A percentile compares a stretch with the other conserved stretches of the same genome.
Evolutionary conservation across 352 stramenopile species (phyloP).

Genomic region (Globisporangium okanoganense): DNA sequence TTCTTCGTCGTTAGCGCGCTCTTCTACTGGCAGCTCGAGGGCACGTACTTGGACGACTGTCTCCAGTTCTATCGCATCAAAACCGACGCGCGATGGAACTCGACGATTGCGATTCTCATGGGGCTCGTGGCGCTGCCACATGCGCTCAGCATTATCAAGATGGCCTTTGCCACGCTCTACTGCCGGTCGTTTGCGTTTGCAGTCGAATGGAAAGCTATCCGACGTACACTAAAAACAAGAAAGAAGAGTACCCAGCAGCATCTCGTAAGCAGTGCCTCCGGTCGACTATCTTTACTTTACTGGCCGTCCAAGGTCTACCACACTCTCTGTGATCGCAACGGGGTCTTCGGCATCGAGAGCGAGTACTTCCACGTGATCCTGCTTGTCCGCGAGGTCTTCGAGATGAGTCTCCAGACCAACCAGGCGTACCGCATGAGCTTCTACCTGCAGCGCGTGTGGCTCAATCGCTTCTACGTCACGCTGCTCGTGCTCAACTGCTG

Average conservation of each 20-base stretch:
- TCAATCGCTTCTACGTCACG: conserved; percentile 16
- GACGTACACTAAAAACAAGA: background rate
- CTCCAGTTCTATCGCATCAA: background rate
- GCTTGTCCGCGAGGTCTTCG: conserved; percentile 4
- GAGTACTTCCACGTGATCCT: background rate
- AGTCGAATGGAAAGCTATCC: background rate
- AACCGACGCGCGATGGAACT: background rate
- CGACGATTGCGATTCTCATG: background rate
- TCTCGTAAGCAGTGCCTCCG: background rate
- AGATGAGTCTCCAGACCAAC: conserved; percentile 7
- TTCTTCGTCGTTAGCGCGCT: background rate
- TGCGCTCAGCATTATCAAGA: background rate
- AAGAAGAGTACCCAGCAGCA: too few relatives aligned
- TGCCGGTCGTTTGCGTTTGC: background rate
- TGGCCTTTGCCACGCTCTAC: background rate
- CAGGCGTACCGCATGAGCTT: conserved; percentile 19
- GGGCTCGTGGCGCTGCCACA: background rate
- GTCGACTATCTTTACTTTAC: background rate
- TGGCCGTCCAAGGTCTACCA: background rate
- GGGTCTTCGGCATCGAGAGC: background rate
- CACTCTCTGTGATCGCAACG: background rate
- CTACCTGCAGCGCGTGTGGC: background rate
- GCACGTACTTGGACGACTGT: background rate
- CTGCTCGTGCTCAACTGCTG: conserved; percentile 20
- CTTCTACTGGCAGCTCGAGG: background rate